Base-by-base conservation (phyloP, 805 yeast species). In the Wickerhamiella australiensis region DNA sequence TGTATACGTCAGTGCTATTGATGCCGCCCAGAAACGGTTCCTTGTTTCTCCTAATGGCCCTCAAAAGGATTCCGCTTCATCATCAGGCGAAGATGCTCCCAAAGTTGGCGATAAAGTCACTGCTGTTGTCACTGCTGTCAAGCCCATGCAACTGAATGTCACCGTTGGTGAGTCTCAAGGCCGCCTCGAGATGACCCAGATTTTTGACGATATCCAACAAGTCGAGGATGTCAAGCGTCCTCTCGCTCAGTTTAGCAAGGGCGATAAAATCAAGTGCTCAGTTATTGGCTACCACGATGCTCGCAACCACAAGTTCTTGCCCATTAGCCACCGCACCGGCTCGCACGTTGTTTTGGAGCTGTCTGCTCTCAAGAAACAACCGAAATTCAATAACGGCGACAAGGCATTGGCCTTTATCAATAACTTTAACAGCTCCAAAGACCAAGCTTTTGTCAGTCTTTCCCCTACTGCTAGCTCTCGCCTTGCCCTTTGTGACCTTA, bases 81-180 rank as follows among this genome's bases (percentile, higher is more conserved):
- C 54, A 25, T 59, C 27, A 4, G 11, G 12, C 11, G n/a, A 45
- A 21, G 58, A 60, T 8, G 68, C 73, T 5, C 85, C 94, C 5
- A 62, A 66, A 4, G 73, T 79, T 15, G 95, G 94, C 43, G 74
- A 68, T 38, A 52, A 72, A 20, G 79, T 87, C 7, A 72, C 75
- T 53, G 90, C 81, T 36, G 60, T 62, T 15, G 66, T 88, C 50
- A 79, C 73, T 45, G 68, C 80, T 1, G 73, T 84, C 33, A 84
- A 82, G 61, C 77, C 75, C 27, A 77, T 85, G 5, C 92, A 85
- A 66, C 68, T 88, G 56, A 79, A 80, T 57, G 82, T 88, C 17
- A 74, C 74, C 46, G 68, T 87, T 42, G 87, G 92, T 48, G 92
- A 82, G 52, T 80, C 82, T 60, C 82, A 77, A 58, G 96, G 94